Percentiles rank a stretch among this genome's conserved stretches.
Conservation (phyloP, 768 basidiomycete species). For the Psilocybe subaeruginosa region DNA sequence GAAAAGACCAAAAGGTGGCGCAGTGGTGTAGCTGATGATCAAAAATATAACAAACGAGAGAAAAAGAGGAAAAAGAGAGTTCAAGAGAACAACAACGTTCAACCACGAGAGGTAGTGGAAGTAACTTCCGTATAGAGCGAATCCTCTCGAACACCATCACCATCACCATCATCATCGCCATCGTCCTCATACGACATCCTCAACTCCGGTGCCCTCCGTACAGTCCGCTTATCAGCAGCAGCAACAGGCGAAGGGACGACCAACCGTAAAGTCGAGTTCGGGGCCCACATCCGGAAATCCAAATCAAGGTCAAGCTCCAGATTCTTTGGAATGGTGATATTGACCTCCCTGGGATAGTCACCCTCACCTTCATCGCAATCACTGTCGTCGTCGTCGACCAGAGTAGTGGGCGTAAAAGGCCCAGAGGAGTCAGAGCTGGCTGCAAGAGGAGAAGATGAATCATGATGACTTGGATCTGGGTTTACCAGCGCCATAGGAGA, state of each 20-base stretch:
- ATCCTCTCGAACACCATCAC: not conserved
- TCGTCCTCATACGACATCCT: too few relatives aligned
- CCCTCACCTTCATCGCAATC: constrained; percentile 15
- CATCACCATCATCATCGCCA: too few relatives aligned
- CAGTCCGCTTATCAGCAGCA: not conserved
- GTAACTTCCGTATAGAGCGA: not conserved
- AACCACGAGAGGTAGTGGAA: not conserved
- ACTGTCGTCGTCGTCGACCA: constrained; percentile 14
- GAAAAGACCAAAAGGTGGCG: too few relatives aligned
- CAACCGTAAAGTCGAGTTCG: constrained; percentile 26
- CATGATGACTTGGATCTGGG: not conserved
- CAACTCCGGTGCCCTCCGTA: too few relatives aligned
- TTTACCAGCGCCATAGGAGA: constrained; percentile 28
- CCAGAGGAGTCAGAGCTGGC: constrained; percentile 15
- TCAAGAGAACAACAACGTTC: not conserved
- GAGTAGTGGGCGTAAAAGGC: constrained; percentile 27
- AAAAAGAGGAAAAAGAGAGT: too few relatives aligned
- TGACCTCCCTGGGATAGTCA: constrained; percentile 14
- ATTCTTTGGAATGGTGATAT: constrained; percentile 24
- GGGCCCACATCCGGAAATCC: constrained; percentile 16
- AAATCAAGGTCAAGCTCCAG: constrained; percentile 16
- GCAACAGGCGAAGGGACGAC: constrained; percentile 17
- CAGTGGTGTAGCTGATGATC: too few relatives aligned
- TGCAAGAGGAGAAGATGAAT: constrained; percentile 2
- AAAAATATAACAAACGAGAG: too few relatives aligned